phyloP scores from a whole-genome alignment of 169 alveolate genomes.

The Cystoisospora suis region DNA sequence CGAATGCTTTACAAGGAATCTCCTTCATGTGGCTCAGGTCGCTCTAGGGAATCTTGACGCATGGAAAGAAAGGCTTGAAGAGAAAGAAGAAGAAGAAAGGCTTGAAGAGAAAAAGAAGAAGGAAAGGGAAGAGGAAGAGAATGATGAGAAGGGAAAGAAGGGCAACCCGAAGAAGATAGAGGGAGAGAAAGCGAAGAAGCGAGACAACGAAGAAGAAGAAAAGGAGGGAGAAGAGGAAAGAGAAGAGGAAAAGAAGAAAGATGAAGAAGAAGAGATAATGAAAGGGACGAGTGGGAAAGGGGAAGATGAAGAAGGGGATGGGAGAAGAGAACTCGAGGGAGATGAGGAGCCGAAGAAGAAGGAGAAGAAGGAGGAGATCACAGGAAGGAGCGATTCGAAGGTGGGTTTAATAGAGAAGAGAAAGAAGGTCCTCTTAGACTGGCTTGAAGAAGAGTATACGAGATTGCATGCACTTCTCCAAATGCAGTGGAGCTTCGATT shows the following conservation, averaged over 20 bases:
- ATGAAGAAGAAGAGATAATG: not conserved
- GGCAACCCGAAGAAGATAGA: not conserved
- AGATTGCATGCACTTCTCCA: not conserved
- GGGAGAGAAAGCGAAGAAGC: not conserved
- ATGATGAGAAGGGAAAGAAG: not conserved
- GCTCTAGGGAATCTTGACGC: not conserved
- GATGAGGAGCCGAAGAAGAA: not conserved
- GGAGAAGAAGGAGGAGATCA: not conserved
- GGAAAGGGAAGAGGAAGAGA: not conserved
- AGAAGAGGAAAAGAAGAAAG: not conserved
- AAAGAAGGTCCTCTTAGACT: too few relatives aligned
- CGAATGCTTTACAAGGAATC: not conserved
- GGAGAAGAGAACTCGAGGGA: not conserved
- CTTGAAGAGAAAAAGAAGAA: not conserved
- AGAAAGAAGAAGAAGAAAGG: not conserved
- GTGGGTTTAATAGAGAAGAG: not conserved
- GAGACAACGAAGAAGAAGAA: not conserved
- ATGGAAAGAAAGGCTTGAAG: not conserved
- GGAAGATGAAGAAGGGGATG: not conserved
- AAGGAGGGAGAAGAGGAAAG: not conserved
- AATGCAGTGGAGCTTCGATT: not conserved
- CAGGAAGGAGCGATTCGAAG: not conserved
- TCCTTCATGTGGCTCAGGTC: not conserved
- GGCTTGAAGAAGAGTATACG: not conserved
- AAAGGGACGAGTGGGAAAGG: not conserved